Base-by-base conservation (phyloP, 2,329 filamentous ascomycete genomes). In the Epichloe baconii region DNA sequence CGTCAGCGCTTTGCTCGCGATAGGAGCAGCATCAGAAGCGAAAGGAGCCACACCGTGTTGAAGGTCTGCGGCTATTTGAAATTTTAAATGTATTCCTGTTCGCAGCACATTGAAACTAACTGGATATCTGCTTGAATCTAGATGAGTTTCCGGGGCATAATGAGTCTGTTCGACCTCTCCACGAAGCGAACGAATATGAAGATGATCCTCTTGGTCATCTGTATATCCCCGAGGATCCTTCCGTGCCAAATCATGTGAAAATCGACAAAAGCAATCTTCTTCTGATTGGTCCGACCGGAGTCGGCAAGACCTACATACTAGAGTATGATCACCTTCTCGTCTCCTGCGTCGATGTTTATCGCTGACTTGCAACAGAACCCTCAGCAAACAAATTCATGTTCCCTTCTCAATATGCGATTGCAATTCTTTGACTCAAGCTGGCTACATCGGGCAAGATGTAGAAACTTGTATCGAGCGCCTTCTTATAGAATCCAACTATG, bases 391-490 rank as follows among this genome's bases (percentile, higher is more conserved):
- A 49, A 78, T 98, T n/a, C 91, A 93, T 54, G 89, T 97, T 0
- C 93, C 93, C 0, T 95, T 96, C 62, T 89, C 87, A 55, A 95
- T 95, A 68, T 91, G 88, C 54, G 91, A 97, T 67, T 97, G 91
- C 67, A 96, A 93, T 48, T 87, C 90, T 5, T 89, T 97, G 56
- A 97, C 91, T 0, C 91, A 96, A 69, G 91, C 91, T 4, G 91
- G 93, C 26, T 98, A 98, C 61, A 96, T 98, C 58, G 93, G 93
- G 34, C 91, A 97, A 63, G 93, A 98, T 64, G 91, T 91, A n/a
- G 93, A 98, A 64, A 84, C 88, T 0, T 96, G 91, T 60, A 88
- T 98, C 41, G 88, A 96, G 62, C 79, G 93, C 44, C 75, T 98
- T 26, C 75, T 98, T 10, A 86, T 94, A 51, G 89, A 94, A 53